Evolutionary conservation across 257 asterid species (phyloP).

Genomic region (Perilla frutescens): DNA sequence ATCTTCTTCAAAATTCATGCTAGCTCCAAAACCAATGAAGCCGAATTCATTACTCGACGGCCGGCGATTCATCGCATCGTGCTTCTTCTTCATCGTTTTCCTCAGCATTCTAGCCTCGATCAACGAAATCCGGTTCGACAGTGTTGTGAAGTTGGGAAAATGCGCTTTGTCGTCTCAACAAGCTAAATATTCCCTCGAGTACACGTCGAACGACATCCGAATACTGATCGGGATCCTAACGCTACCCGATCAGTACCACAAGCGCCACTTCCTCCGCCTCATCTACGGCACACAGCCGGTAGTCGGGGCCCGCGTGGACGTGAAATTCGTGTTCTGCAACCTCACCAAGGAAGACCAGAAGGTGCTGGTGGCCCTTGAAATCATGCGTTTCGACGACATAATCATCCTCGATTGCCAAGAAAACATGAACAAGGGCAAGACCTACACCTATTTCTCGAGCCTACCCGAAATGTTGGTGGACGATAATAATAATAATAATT

Average conservation of each 20-base stretch:
- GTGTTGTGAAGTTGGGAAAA: slow-evolving; percentile 52
- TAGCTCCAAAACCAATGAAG: slow-evolving; percentile 45
- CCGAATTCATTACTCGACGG: slow-evolving; percentile 41
- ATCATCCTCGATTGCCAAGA: slow-evolving; percentile 83
- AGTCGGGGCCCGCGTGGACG: slow-evolving; percentile 62
- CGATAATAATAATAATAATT: background rate
- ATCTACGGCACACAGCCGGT: slow-evolving; percentile 78
- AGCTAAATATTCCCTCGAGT: too few species aligned
- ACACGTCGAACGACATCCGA: slow-evolving; percentile 50
- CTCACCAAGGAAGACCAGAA: slow-evolving; percentile 91
- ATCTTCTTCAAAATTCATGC: slow-evolving; percentile 31
- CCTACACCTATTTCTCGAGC: slow-evolving; percentile 81
- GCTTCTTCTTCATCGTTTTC: slow-evolving; percentile 63
- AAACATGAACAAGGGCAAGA: slow-evolving; percentile 91
- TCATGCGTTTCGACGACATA: slow-evolving; percentile 80
- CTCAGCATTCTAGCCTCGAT: slow-evolving; percentile 72
- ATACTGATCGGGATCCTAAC: slow-evolving; percentile 77
- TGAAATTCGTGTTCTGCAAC: slow-evolving; percentile 87
- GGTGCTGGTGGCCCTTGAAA: slow-evolving; percentile 78
- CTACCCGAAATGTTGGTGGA: slow-evolving; percentile 57
- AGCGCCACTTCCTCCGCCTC: slow-evolving; percentile 86
- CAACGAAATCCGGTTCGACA: slow-evolving; percentile 64
- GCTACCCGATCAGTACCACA: slow-evolving; percentile 86
- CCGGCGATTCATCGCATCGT: slow-evolving; percentile 56
- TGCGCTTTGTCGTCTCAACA: slow-evolving; percentile 48